These are phyloP conservation scores for Musa itinerans DNA, from an alignment of 176 grass and related monocot species.

Conservation along the genomic window DNA sequence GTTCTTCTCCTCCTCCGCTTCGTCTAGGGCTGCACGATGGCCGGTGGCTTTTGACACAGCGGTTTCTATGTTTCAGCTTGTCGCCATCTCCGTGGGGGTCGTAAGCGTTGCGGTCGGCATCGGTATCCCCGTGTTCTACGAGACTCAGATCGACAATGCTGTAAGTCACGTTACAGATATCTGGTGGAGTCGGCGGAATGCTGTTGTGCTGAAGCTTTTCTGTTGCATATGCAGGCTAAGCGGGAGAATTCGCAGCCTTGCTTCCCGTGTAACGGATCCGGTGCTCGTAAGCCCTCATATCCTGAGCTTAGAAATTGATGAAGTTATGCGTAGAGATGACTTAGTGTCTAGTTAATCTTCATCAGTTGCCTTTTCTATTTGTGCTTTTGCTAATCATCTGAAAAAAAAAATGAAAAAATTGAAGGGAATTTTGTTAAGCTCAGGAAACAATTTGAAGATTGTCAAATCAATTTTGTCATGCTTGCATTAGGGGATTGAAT, in stretches of 20 bases:
- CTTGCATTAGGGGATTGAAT: no score
- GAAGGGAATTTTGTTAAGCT: no score
- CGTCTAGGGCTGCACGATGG: background rate
- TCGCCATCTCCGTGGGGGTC: constrained; percentile 80
- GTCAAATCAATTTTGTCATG: no score
- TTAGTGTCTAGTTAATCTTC: background rate
- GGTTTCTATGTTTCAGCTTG: constrained; percentile 33
- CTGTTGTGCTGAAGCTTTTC: background rate
- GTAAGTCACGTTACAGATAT: constrained; percentile 31
- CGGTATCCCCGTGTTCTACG: constrained; percentile 86
- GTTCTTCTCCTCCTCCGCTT: background rate
- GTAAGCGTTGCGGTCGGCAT: constrained; percentile 79
- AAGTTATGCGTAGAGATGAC: background rate
- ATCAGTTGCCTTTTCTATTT: no score
- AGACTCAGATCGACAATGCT: constrained; percentile 81
- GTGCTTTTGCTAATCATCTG: no score
- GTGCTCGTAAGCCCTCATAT: constrained; percentile 50
- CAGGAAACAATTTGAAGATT: no score
- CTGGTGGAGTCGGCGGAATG: background rate
- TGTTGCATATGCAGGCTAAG: constrained; percentile 53
- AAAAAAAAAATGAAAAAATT: no score
- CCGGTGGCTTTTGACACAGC: background rate
- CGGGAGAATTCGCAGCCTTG: constrained; percentile 85
- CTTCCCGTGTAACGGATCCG: constrained; percentile 90
- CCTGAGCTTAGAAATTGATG: background rate